phyloP scores from a whole-genome alignment of 768 basidiomycete species.

The Lactarius evosmus region DNA sequence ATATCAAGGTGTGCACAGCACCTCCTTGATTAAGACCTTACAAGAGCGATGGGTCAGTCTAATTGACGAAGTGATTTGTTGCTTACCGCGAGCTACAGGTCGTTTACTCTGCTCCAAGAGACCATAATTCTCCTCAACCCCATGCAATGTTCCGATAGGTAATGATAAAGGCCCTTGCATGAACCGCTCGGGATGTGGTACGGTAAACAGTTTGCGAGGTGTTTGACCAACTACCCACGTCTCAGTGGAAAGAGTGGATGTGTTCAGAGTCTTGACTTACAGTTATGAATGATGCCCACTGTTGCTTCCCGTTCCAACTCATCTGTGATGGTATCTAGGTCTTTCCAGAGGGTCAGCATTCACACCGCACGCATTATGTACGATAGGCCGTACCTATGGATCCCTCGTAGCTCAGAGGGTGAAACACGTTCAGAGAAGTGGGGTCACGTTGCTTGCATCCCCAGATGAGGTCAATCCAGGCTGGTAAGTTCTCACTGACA shows the following conservation, averaged over 20 bases:
- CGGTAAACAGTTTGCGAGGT: constrained; percentile 76
- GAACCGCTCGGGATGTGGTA: constrained; percentile 72
- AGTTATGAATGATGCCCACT: constrained; percentile 94
- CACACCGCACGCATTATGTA: not conserved
- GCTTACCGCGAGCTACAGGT: constrained; percentile 51
- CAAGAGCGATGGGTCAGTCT: not conserved
- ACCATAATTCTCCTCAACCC: constrained; percentile 81
- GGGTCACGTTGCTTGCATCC: constrained; percentile 80
- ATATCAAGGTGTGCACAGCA: constrained; percentile 49
- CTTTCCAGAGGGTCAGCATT: constrained; percentile 37
- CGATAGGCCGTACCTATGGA: constrained; percentile 56
- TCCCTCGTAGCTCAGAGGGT: constrained; percentile 91
- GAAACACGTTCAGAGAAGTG: constrained; percentile 78
- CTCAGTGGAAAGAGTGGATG: not conserved
- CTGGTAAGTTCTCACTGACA: constrained; percentile 78
- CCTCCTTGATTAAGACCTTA: constrained; percentile 48
- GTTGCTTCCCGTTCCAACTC: constrained; percentile 88
- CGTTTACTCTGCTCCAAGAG: constrained; percentile 56
- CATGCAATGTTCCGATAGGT: constrained; percentile 66
- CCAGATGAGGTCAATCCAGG: constrained; percentile 96
- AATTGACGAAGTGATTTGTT: not conserved
- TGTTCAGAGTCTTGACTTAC: constrained; percentile 41
- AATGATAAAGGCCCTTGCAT: constrained; percentile 69
- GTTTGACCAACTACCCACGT: constrained; percentile 76
- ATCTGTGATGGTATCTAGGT: constrained; percentile 82